Evolutionary conservation across 805 yeast genomes (phyloP).

Genomic region (Wickerhamiella domercqiae): DNA sequence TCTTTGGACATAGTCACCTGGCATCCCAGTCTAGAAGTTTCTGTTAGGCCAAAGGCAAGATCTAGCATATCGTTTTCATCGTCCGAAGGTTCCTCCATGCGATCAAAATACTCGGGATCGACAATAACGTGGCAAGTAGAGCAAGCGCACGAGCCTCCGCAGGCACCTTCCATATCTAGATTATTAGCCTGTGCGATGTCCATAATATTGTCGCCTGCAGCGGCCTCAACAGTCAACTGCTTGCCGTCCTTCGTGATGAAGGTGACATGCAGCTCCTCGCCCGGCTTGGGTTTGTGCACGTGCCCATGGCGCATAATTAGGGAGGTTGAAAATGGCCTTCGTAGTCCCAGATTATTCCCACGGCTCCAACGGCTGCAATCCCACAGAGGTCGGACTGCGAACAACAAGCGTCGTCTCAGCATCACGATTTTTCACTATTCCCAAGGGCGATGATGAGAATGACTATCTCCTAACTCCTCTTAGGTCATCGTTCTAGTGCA

Average conservation of each 20-base stretch:
- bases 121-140: conserved; percentile 95
- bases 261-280: conserved; percentile 79
- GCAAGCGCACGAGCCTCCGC: conserved; percentile 99
- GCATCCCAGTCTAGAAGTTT: conserved; percentile 91
- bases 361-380: no score
- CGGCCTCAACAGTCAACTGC: conserved; percentile 67
- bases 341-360: background rate
- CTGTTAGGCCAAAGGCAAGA: conserved; percentile 92
- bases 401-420: no score
- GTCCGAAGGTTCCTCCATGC: conserved; percentile 86
- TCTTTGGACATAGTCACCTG: conserved; percentile 82
- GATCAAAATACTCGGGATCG: conserved; percentile 88
- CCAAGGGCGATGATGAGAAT: no score
- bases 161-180: conserved; percentile 91
- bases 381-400: no score
- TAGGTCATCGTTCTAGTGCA: no score
- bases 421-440: no score
- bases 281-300: conserved; percentile 76
- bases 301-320: conserved; percentile 49
- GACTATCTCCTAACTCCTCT: no score
- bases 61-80: conserved; percentile 98
- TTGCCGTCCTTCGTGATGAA: conserved; percentile 85
- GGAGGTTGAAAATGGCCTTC: conserved; percentile 2
- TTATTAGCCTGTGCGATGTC: conserved; percentile 93
- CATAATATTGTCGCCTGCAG: conserved; percentile 79